Evolutionary conservation across 805 yeast species (phyloP).

Genomic region (Wickerhamiella brachini): DNA sequence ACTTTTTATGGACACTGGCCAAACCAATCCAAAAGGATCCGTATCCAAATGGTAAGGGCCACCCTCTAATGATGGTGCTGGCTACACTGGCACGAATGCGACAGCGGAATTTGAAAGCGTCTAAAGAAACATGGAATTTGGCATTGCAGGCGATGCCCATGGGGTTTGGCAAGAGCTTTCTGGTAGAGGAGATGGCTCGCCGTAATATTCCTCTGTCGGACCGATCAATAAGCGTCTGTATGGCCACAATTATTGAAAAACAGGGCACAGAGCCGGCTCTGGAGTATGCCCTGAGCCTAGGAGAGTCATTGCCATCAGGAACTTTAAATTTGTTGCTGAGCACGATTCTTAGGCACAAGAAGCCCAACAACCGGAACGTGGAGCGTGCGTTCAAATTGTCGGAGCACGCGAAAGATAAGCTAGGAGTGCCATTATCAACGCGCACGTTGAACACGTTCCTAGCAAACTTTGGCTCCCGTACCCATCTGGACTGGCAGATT

Average conservation of each 20-base stretch:
- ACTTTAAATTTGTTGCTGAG: constrained; percentile 3
- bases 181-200: constrained; percentile 15
- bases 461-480: constrained; percentile 6
- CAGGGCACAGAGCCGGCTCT: constrained; percentile 1
- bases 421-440: neutral
- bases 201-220: constrained; percentile 9
- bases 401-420: neutral
- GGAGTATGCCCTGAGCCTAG: neutral
- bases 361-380: constrained; percentile 6
- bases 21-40: constrained; percentile 5
- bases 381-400: constrained; percentile 4
- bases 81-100: constrained; percentile 4
- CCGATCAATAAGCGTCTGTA: constrained; percentile 5
- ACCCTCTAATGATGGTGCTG: constrained; percentile 10
- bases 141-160: constrained; percentile 14
- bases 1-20: constrained; percentile 9
- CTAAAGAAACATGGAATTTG: constrained; percentile 13
- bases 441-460: constrained; percentile 8
- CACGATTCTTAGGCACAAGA: constrained; percentile 3
- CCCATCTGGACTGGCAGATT: constrained; percentile 13
- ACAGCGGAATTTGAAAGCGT: constrained; percentile 5
- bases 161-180: constrained; percentile 16
- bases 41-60: constrained; percentile 8
- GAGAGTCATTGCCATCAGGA: constrained; percentile 1
- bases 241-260: constrained; percentile 2